phyloP scores from a whole-genome alignment of 768 basidiomycete species.

The Russula sp. region DNA sequence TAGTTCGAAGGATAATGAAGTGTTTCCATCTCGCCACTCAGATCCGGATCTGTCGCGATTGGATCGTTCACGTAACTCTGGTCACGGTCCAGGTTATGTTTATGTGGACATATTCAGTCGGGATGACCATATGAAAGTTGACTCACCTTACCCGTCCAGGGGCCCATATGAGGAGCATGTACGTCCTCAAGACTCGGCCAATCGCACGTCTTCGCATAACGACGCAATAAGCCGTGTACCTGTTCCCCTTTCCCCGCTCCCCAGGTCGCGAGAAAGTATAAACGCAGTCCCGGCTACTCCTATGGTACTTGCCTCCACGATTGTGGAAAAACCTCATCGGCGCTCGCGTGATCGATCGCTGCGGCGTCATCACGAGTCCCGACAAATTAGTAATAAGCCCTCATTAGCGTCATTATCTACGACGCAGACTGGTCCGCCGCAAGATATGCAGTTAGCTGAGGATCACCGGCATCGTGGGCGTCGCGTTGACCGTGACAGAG shows the following conservation, averaged over 20 bases:
- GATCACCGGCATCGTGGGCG: conserved; percentile 14
- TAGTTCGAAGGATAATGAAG: conserved; percentile 11
- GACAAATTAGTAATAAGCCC: background rate
- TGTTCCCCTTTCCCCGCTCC: background rate
- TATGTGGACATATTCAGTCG: conserved; percentile 20
- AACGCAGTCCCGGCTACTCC: background rate
- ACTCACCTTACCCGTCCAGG: conserved; percentile 23
- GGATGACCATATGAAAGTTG: conserved; percentile 26
- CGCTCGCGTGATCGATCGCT: conserved; percentile 18
- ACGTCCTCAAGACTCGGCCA: conserved; percentile 5
- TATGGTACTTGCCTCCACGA: background rate
- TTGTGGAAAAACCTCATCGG: background rate
- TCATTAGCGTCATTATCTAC: background rate
- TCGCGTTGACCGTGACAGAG: conserved; percentile 14
- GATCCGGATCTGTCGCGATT: background rate
- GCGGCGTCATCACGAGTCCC: conserved; percentile 8
- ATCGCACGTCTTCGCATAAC: conserved; percentile 9
- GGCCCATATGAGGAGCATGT: conserved; percentile 13
- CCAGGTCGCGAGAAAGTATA: conserved; percentile 1
- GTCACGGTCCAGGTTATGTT: conserved; percentile 13
- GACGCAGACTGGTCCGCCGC: background rate
- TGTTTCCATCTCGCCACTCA: conserved; percentile 9
- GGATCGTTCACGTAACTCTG: conserved; percentile 8
- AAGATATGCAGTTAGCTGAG: conserved; percentile 8
- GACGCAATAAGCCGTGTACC: conserved; percentile 5